Evolutionary conservation across 2,329 filamentous ascomycete genomes (phyloP), one percentile per base, ranked within the genome.

Genomic region (Exophiala calicioides): DNA sequence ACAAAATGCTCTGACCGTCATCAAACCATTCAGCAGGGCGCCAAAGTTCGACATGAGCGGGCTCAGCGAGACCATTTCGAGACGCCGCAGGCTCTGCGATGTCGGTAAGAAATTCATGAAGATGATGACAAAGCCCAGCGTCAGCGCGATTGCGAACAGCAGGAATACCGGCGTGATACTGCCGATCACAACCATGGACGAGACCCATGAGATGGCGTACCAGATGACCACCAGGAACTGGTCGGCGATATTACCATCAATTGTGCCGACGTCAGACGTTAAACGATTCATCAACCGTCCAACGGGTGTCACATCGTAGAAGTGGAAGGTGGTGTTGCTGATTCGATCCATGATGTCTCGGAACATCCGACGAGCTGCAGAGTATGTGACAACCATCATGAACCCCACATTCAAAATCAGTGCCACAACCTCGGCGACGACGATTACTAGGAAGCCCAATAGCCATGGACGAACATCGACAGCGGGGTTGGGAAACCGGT

Each of bases 21-120:
- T 89, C 6, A 96, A 71, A 0, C 90, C 90, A 50, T 94, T 86
- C 2, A 94, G 76, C 31, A 95, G 78, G 18, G 90, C 88, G 18
- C 90, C 90, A 55, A 96, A 95, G 63, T 96, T 95, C 27, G 90
- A 90, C 71, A 96, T 89, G 15, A 96, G 74, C 1, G 90, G 90
- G 7, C 85, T 91, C 0, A 95, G 73, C 1, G 89, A 95, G 0
- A 90, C 85, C 85, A 91, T 95, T 63, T 95, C 90, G 10, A 95
- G 78, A 5, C 90, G 80, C 3, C 90, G 81, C 4, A 95, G 75
- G 47, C 83, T 89, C 60, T 94, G 89, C 0, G 89, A 94, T 0
- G 87, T 84, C 0, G 90, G 89, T 3, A 95, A 71, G 64, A 94
- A 95, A 8, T 77, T 77, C 44, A 81, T 66, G 66, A 95, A 95